Conservation (phyloP, 495 filamentous ascomycete genomes). For the Tuber umbilicatum region DNA sequence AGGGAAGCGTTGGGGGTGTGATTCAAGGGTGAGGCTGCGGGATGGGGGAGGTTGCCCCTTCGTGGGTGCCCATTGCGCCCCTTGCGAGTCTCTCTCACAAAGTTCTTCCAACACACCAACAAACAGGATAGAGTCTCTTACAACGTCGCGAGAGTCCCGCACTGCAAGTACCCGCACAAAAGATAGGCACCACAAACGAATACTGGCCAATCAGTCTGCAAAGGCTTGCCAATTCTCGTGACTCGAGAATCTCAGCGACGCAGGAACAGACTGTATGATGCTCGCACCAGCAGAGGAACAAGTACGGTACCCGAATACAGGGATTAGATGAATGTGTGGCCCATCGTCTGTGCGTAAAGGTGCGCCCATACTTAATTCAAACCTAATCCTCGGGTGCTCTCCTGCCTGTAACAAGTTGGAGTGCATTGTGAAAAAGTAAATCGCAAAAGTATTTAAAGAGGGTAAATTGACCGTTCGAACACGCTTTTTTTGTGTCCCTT, state of each 20-base stretch:
- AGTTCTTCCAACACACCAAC: not conserved
- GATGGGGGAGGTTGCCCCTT: not conserved
- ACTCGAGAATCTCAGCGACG: no score
- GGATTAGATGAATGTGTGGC: not conserved
- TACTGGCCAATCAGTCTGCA: no score
- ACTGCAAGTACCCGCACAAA: no score
- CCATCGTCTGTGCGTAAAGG: not conserved
- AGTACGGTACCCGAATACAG: not conserved
- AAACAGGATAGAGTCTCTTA: not conserved
- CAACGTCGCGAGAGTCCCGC: no score
- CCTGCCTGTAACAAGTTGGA: not conserved
- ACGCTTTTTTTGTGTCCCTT: not conserved
- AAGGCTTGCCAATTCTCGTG: no score
- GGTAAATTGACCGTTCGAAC: not conserved
- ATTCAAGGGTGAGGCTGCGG: not conserved
- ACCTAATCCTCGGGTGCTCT: not conserved
- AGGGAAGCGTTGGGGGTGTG: not conserved
- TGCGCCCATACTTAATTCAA: not conserved
- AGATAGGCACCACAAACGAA: no score
- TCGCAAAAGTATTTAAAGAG: not conserved
- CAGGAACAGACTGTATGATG: not conserved
- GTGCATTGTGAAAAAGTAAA: not conserved
- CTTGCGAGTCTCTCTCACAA: no score
- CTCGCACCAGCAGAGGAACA: not conserved
- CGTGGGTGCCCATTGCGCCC: not conserved